These are phyloP conservation scores for Hypoxylon sp. DNA, from an alignment of 2,329 filamentous ascomycete genomes.

Conservation along the genomic window DNA sequence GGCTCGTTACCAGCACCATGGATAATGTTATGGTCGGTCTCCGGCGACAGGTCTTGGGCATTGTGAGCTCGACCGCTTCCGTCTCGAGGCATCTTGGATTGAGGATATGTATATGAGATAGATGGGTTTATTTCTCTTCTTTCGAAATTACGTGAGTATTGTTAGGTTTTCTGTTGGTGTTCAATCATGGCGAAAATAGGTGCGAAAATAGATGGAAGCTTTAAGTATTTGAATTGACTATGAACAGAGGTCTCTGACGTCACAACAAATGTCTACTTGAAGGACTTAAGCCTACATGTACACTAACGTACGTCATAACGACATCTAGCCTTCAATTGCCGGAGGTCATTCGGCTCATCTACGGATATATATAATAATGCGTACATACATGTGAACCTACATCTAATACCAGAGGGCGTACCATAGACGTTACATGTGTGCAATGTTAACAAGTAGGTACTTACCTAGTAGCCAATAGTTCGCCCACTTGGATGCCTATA, in stretches of 20 bases:
- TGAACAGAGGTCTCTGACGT: conserved; percentile 16
- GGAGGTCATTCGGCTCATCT: not conserved
- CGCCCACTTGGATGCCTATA: not conserved
- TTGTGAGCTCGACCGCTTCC: conserved; percentile 66
- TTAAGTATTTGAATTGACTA: conserved; percentile 12
- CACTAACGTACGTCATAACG: conserved; percentile 10
- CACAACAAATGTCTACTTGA: conserved; percentile 8
- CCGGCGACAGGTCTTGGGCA: conserved; percentile 54
- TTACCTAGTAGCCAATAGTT: not conserved
- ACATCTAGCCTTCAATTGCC: not conserved
- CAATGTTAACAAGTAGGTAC: no score
- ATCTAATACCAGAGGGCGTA: no score
- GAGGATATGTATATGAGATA: not conserved
- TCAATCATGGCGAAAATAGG: not conserved
- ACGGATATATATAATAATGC: not conserved
- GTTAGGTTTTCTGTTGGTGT: not conserved
- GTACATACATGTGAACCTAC: no score
- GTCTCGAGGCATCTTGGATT: conserved; percentile 63
- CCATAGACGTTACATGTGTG: no score
- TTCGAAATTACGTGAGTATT: not conserved
- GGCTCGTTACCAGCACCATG: conserved; percentile 60
- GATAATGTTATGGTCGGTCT: conserved; percentile 59
- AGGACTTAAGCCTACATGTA: not conserved
- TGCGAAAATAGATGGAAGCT: not conserved
- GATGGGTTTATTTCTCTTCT: not conserved